A percentile compares a stretch with the other conserved stretches of the same genome.
These are phyloP conservation scores for Penicillium ucsense DNA, from an alignment of 495 filamentous ascomycete species.

Conservation along the genomic window DNA sequence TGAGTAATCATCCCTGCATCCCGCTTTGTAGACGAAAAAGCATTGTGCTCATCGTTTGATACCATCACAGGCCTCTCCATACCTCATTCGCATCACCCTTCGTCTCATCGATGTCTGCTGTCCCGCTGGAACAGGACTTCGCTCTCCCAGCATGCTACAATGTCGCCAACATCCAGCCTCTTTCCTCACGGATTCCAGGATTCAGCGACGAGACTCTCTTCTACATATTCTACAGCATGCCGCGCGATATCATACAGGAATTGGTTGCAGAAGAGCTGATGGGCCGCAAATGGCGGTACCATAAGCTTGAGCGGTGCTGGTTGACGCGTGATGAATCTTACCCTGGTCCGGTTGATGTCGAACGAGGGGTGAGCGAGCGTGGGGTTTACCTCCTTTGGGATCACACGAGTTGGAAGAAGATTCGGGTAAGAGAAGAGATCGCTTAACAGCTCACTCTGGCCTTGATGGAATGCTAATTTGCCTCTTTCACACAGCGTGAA, in stretches of 20 bases:
- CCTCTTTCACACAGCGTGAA: slow-evolving; percentile 46
- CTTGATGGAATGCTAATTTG: not conserved
- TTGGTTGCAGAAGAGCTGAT: slow-evolving; percentile 72
- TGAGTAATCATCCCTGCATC: slow-evolving; percentile 47
- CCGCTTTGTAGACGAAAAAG: slow-evolving; percentile 3
- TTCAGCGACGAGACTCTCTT: slow-evolving; percentile 90
- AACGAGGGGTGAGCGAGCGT: slow-evolving; percentile 60
- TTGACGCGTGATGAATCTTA: slow-evolving; percentile 75
- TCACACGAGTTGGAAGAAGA: slow-evolving; percentile 70
- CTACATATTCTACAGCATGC: slow-evolving; percentile 90
- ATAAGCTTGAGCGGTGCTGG: slow-evolving; percentile 83
- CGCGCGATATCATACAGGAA: slow-evolving; percentile 75
- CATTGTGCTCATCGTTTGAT: slow-evolving; percentile 11
- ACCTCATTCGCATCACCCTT: slow-evolving; percentile 63
- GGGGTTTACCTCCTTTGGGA: slow-evolving; percentile 89
- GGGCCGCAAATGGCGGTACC: slow-evolving; percentile 84
- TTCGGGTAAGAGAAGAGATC: slow-evolving; percentile 46
- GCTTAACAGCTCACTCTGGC: too few relatives aligned
- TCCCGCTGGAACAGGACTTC: slow-evolving; percentile 67
- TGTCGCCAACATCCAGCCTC: slow-evolving; percentile 74
- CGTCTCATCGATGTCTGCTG: slow-evolving; percentile 53
- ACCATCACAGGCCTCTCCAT: slow-evolving; percentile 42
- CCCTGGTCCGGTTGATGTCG: slow-evolving; percentile 52
- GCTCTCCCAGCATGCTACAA: slow-evolving; percentile 74
- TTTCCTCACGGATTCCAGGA: slow-evolving; percentile 66